Conservation (phyloP, 441 rosid species). For the Pelargonium myrrhifolium region DNA sequence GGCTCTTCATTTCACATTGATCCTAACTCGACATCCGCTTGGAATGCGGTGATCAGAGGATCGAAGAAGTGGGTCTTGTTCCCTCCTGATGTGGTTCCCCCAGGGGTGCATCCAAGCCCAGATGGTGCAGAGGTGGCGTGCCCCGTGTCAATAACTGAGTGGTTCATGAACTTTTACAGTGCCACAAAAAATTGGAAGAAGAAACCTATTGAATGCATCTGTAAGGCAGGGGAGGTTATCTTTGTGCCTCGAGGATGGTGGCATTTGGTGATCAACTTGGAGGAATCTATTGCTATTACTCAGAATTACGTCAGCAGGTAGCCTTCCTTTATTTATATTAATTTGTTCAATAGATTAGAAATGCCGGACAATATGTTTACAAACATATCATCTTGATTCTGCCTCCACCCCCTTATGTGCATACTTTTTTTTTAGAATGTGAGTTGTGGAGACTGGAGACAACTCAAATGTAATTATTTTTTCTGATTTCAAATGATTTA, state of each 20-base stretch:
- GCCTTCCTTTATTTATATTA: slow-evolving; percentile 5
- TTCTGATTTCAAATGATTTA: too few species aligned
- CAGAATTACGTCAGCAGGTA: slow-evolving; percentile 97
- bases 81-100: slow-evolving; percentile 89
- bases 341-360: slow-evolving; percentile 4
- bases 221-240: slow-evolving; percentile 90
- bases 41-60: slow-evolving; percentile 85
- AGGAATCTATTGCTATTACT: slow-evolving; percentile 88
- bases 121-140: slow-evolving; percentile 98
- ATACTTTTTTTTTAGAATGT: too few species aligned
- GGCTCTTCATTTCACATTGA: slow-evolving; percentile 94
- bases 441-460: too few species aligned
- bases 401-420: too few species aligned
- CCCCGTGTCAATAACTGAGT: slow-evolving; percentile 92
- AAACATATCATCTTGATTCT: neutral
- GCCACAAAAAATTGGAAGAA: slow-evolving; percentile 64
- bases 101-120: slow-evolving; percentile 92
- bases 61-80: slow-evolving; percentile 87
- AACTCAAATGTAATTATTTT: too few species aligned
- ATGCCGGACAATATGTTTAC: slow-evolving; percentile 4
- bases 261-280: slow-evolving; percentile 93
- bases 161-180: slow-evolving; percentile 95
- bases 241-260: slow-evolving; percentile 99
- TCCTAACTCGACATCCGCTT: slow-evolving; percentile 96
- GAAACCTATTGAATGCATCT: slow-evolving; percentile 77